Conservation (phyloP, 2,329 filamentous ascomycete species). For the Epichloe bromicola region DNA sequence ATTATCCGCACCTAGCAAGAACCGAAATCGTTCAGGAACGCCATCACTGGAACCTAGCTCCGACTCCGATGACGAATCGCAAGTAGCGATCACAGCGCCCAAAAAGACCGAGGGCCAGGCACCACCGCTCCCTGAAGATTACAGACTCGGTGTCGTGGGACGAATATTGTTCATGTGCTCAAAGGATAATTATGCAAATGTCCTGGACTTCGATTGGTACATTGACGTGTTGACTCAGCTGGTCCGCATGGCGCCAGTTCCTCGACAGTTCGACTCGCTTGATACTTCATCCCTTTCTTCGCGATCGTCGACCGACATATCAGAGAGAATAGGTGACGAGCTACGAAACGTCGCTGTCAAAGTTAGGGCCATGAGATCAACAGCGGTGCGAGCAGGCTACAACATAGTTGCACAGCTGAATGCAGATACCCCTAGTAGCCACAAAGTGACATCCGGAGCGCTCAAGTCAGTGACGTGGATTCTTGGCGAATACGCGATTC, state of each 20-base stretch:
- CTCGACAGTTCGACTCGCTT: slow-evolving; percentile 27
- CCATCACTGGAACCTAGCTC: slow-evolving; percentile 31
- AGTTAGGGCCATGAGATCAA: slow-evolving; percentile 67
- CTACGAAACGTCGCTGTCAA: slow-evolving; percentile 84
- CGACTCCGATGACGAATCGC: slow-evolving; percentile 38
- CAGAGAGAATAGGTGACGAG: slow-evolving; percentile 68
- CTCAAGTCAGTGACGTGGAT: slow-evolving; percentile 73
- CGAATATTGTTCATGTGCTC: slow-evolving; percentile 84
- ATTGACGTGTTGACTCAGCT: slow-evolving; percentile 81
- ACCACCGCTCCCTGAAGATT: slow-evolving; percentile 69
- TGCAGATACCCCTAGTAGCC: slow-evolving; percentile 39
- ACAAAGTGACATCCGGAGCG: slow-evolving; percentile 47
- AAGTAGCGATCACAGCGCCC: slow-evolving; percentile 26
- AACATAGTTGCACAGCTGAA: slow-evolving; percentile 51
- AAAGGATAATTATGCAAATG: slow-evolving; percentile 71
- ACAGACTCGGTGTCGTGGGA: slow-evolving; percentile 68
- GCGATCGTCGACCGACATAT: slow-evolving; percentile 31
- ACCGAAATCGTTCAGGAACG: slow-evolving; percentile 26
- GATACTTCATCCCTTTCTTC: slow-evolving; percentile 17
- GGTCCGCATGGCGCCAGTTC: slow-evolving; percentile 53
- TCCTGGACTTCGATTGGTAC: slow-evolving; percentile 95
- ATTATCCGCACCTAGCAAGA: slow-evolving; percentile 41
- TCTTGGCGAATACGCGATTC: slow-evolving; percentile 73
- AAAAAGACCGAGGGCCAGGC: slow-evolving; percentile 25
- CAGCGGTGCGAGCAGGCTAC: slow-evolving; percentile 75